These are phyloP conservation scores for Leucogyrophana mollusca DNA, from an alignment of 768 basidiomycete species.

Conservation along the genomic window DNA sequence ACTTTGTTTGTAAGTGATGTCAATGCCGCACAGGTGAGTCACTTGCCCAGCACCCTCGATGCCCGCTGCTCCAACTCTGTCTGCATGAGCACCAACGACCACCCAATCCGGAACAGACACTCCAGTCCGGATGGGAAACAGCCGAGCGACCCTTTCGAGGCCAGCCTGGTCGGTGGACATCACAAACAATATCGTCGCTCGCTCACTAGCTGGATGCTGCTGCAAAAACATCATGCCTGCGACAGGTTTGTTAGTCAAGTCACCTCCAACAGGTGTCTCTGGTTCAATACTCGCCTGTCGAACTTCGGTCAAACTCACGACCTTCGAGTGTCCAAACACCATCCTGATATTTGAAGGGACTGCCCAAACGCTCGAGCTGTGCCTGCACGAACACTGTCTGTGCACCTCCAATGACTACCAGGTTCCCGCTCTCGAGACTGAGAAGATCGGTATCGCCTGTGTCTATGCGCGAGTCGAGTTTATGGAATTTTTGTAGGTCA, in stretches of 20 bases:
- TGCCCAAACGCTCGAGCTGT: slow-evolving; percentile 26
- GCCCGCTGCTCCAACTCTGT: slow-evolving; percentile 67
- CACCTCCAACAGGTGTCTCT: slow-evolving; percentile 6
- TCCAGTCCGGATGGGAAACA: slow-evolving; percentile 88
- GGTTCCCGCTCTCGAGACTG: slow-evolving; percentile 42
- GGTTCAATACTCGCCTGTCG: slow-evolving; percentile 15
- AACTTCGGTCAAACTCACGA: slow-evolving; percentile 16
- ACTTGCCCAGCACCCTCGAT: slow-evolving; percentile 75
- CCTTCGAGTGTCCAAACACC: slow-evolving; percentile 13
- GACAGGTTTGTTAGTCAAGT: slow-evolving; percentile 12
- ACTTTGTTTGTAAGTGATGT: too few relatives aligned
- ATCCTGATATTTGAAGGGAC: slow-evolving; percentile 19
- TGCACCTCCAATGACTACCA: slow-evolving; percentile 56
- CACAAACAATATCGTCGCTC: slow-evolving; percentile 43
- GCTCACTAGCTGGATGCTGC: slow-evolving; percentile 47
- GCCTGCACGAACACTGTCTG: slow-evolving; percentile 30
- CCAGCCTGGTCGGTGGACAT: slow-evolving; percentile 54
- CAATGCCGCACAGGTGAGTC: slow-evolving; percentile 10
- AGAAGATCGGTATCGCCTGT: slow-evolving; percentile 29
- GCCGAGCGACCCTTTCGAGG: slow-evolving; percentile 63
- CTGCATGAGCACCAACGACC: slow-evolving; percentile 52
- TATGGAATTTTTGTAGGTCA: slow-evolving; percentile 64
- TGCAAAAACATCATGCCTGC: slow-evolving; percentile 63
- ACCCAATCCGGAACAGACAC: slow-evolving; percentile 78
- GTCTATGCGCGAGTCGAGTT: slow-evolving; percentile 65